These are phyloP conservation scores for Phytopythium chamaehyphon DNA, from an alignment of 352 stramenopile genomes.

Conservation along the genomic window DNA sequence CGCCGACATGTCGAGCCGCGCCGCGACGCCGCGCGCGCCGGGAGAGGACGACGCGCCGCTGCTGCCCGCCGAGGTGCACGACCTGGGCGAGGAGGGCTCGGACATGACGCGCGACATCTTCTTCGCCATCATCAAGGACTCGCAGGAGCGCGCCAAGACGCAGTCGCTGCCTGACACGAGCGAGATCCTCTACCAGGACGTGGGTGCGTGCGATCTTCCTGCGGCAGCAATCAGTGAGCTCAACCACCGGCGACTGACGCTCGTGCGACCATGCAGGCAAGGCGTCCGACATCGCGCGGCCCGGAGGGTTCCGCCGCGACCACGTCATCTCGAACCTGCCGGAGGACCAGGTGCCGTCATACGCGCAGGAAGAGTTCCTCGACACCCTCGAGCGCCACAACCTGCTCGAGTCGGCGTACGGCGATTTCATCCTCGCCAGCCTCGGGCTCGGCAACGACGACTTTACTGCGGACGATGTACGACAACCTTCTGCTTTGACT, in stretches of 20 bases:
- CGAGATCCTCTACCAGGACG: constrained; percentile 53
- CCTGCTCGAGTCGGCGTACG: constrained; percentile 44
- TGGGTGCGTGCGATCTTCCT: constrained; percentile 34
- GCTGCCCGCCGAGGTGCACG: constrained; percentile 36
- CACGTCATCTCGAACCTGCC: constrained; percentile 40
- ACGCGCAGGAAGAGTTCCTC: constrained; percentile 49
- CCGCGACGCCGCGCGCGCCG: neutral
- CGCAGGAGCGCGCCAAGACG: constrained; percentile 32
- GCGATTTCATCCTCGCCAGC: constrained; percentile 49
- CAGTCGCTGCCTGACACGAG: constrained; percentile 52
- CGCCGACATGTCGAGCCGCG: neutral
- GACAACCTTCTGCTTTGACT: constrained; percentile 2
- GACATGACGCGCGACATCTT: constrained; percentile 71
- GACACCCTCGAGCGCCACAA: constrained; percentile 38
- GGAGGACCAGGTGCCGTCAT: constrained; percentile 25
- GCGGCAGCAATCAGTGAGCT: no score
- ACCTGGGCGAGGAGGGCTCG: constrained; percentile 51
- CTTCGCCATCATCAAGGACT: constrained; percentile 55
- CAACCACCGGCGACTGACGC: neutral
- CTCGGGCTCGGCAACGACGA: constrained; percentile 44
- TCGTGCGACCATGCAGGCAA: constrained; percentile 19
- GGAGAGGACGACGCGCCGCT: constrained; percentile 11
- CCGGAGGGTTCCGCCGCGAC: constrained; percentile 48
- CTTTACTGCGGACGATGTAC: constrained; percentile 22
- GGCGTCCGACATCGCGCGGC: constrained; percentile 48